Base-by-base conservation (phyloP, 2,329 filamentous ascomycete genomes). In the Moelleriella libera region DNA sequence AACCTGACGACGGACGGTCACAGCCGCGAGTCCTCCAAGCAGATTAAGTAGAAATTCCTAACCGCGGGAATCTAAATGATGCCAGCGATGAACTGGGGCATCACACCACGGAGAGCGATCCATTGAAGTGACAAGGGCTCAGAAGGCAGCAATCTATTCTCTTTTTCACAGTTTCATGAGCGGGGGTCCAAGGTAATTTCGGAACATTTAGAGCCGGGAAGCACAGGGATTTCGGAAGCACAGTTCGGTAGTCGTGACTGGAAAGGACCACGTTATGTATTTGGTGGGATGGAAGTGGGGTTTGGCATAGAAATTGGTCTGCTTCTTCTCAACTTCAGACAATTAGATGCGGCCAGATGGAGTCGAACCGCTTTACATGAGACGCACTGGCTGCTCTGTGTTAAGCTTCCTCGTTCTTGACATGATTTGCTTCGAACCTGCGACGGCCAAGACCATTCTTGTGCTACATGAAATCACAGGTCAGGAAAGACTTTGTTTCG, bases 1-100 rank as follows among this genome's bases (percentile, higher is more conserved):
- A 3, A 41, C 40, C 14, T 41, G 9, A 21, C 40, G 10, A 41
- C 40, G 9, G 52, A 50, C 28, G 51, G 52, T n/a, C 60, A 62
- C 54, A 56, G 57, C 49, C 55, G 59, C 49, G 62, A 63, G 47
- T 53, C 59, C 34, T 61, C 63, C 43, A 61, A 63, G 57, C 55
- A 55, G 50, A 56, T 37, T 37, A 12, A 21, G 21, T 21, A 21
- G 21, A 21, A 21, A 21, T 21, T 5, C 34, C 12, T 8, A 37
- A 37, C 34, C 5, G 8, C 34, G 34, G 8, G 34, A 39, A 34
- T 34, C 14, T 47, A 5, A 21, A 30, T 29, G 6, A 31, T 21
- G 21, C 21, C 21, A 21, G 21, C 21, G 21, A 21, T 21, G 21
- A 21, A 21, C 21, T 21, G 21, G 21, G 21, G 21, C 21, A 21